phyloP scores from a whole-genome alignment of 2,329 filamentous ascomycete genomes.

The Botrytis cinerea region DNA sequence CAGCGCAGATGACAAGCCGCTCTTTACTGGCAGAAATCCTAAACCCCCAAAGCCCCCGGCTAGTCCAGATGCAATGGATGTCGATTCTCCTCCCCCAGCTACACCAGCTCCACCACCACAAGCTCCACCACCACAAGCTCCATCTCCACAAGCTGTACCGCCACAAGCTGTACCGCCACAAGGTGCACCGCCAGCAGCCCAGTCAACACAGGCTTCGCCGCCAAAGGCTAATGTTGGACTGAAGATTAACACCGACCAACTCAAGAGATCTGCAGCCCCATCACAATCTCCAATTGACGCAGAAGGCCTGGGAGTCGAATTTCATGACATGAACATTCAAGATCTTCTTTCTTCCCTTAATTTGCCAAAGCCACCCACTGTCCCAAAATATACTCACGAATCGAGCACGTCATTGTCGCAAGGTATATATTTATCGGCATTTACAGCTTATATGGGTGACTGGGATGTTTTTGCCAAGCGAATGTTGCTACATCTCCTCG shows the following conservation, averaged over 20 bases:
- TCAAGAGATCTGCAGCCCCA: slow-evolving; percentile 46
- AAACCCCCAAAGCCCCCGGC: slow-evolving; percentile 18
- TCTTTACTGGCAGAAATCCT: slow-evolving; percentile 40
- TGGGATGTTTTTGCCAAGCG: slow-evolving; percentile 55
- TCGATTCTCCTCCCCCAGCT: slow-evolving; percentile 52
- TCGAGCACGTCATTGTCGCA: slow-evolving; percentile 44
- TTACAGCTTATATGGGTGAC: slow-evolving; percentile 54
- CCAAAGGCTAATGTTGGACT: slow-evolving; percentile 55
- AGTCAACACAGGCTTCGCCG: slow-evolving; percentile 44
- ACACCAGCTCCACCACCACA: background rate
- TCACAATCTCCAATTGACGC: slow-evolving; percentile 31
- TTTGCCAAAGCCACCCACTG: slow-evolving; percentile 52
- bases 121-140: background rate
- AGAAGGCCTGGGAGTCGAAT: slow-evolving; percentile 43
- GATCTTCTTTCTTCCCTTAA: slow-evolving; percentile 57
- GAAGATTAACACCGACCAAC: slow-evolving; percentile 56
- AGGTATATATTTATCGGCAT: slow-evolving; percentile 53
- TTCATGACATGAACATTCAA: slow-evolving; percentile 46
- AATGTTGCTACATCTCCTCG: slow-evolving; percentile 58
- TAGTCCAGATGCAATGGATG: slow-evolving; percentile 65
- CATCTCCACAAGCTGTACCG: background rate
- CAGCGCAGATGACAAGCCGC: slow-evolving; percentile 37
- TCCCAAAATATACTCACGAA: slow-evolving; percentile 39
- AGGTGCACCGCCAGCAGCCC: background rate
- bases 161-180: background rate